Evolutionary conservation across 73 alveolate genomes (phyloP), one percentile per base, ranked within the genome.

Genomic region (Symbiodinium natans): DNA sequence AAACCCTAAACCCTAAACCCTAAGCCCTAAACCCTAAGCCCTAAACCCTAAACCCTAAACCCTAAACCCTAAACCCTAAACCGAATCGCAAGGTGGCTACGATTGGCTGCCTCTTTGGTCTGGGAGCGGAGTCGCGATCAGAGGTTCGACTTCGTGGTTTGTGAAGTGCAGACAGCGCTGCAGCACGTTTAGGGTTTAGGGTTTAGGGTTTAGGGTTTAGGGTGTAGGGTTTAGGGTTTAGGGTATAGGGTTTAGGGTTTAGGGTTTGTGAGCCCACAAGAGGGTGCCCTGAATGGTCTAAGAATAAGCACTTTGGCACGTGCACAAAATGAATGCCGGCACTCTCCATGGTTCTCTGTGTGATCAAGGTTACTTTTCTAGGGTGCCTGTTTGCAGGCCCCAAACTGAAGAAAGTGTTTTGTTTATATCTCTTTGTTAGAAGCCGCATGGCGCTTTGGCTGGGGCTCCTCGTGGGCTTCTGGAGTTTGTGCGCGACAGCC

Each of bases 101-200:
- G 43, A 42, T 88, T 43, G 95, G 95, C 5, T 88, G 95, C 36
- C 86, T 88, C 86, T 88, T 88, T 23, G 95, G 95, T 41, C 27
- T 88, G 42, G 95, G 95, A 13, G 38, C 41, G 36, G 95, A 88
- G 86, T 25, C 86, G 9, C 95, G 86, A 41, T 88, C 95, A n/a
- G 95, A 88, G 95, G 95, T 2, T 27, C 38, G 36, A 1, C 77
- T 0, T 59, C 77, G 38, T 23, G 8, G 6, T 59, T 59, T 59
- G 31, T 13, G 77, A 2, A 11, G 31, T 8, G 39, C 39, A n/a
- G n/a, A n/a, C n/a, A n/a, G n/a, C n/a, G n/a, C n/a, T n/a, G n/a
- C n/a, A n/a, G n/a, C n/a, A n/a, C n/a, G n/a, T n/a, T n/a, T n/a
- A n/a, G n/a, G n/a, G n/a, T n/a, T n/a, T n/a, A n/a, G n/a, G n/a